phyloP scores from a whole-genome alignment of 163 green algal genomes.

The Prototheca stagnorum region DNA sequence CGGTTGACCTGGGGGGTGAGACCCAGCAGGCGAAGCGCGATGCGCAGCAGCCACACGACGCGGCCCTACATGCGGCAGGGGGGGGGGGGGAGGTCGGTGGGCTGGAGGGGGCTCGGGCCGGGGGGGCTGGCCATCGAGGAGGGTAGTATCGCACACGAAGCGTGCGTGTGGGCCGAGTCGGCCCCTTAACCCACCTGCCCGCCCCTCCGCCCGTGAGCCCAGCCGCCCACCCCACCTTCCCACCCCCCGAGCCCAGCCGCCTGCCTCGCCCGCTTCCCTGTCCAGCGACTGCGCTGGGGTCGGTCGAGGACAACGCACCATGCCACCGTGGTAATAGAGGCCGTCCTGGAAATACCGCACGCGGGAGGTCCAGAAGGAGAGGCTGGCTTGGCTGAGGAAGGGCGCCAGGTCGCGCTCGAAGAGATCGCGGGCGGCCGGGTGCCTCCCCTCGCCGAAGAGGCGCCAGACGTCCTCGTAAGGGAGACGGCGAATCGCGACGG shows the following conservation, averaged over 20 bases:
- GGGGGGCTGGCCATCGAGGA: no score
- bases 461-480: slow-evolving; percentile 74
- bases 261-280: not conserved
- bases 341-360: slow-evolving; percentile 85
- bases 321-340: slow-evolving; percentile 92
- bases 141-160: no score
- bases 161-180: no score
- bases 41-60: slow-evolving; percentile 27
- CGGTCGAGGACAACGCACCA: no score
- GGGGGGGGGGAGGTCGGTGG: no score
- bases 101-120: no score
- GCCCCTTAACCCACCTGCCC: no score
- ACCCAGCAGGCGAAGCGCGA: slow-evolving; percentile 12
- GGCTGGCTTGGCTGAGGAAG: slow-evolving; percentile 71
- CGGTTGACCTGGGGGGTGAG: slow-evolving; percentile 13
- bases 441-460: slow-evolving; percentile 85
- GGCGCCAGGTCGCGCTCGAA: slow-evolving; percentile 75
- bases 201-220: not conserved
- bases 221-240: not conserved
- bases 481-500: slow-evolving; percentile 60
- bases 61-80: slow-evolving; percentile 17
- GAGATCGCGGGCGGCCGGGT: slow-evolving; percentile 56
- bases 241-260: not conserved
- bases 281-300: no score
- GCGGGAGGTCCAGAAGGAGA: slow-evolving; percentile 72